Base-by-base conservation (phyloP, 257 asterid genomes). In the Solanum sparsipilum region DNA sequence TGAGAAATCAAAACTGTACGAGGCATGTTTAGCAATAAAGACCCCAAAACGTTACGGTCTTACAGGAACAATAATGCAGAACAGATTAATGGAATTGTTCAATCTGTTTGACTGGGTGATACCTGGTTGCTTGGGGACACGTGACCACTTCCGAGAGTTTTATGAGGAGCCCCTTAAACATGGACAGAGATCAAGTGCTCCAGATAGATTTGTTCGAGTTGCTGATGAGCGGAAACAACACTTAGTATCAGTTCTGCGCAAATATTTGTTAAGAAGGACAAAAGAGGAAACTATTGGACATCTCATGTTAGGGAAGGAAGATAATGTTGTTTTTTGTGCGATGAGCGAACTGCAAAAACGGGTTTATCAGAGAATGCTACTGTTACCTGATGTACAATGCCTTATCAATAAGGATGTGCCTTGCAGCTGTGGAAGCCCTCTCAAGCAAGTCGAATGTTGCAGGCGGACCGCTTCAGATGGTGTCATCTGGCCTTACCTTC, bases 271-370 rank as follows among this genome's bases (percentile, higher is more conserved):
- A 84, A 94, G 99, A 89, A 96, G 99, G 93, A 97, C 98, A 20
- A 97, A 97, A 90, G 98, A 96, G 81, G 98, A 97, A 88, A 97
- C 99, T 1, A 97, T 97, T 41, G 99, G 98, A 86, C 99, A 96
- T 89, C 98, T 97, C 88, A 95, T 97, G 98, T 90, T 92, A 96
- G 99, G 99, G 72, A 97, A 97, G 92, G 99, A 96, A 90, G 99
- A 97, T 86, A 97, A 97, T 83, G 94, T 96, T 60, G 99, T 97
- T 38, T 97, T 95, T 88, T 97, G 98, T 91, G 96, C 97, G 38
- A 95, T 97, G 99, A 97, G 98, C 58, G 97, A 93, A 74, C 86
- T 97, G 91, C 99, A 97, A 89, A 97, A 93, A 91, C 94, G 96
- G 87, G 97, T 94, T 89, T 97, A 97, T 87, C 94, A 91, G 89